These are phyloP conservation scores for Talaromyces marneffei DNA, from an alignment of 2,329 filamentous ascomycete species.

Conservation along the genomic window DNA sequence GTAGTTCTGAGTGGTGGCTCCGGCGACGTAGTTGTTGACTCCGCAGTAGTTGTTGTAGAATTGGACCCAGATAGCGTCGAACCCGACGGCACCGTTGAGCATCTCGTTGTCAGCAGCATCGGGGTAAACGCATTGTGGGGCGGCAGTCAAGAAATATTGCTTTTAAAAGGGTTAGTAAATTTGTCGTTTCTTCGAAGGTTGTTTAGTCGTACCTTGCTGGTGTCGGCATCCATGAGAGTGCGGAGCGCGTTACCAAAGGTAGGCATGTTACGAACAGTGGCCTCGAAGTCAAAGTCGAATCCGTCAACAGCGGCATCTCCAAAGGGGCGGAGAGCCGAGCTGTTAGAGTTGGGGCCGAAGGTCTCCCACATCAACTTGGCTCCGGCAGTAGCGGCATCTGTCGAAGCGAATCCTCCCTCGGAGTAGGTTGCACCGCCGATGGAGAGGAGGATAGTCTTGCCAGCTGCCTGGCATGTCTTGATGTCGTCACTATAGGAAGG, in stretches of 20 bases:
- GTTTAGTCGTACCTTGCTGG: slow-evolving; percentile 33
- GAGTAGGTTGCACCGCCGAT: slow-evolving; percentile 66
- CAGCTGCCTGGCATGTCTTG: slow-evolving; percentile 55
- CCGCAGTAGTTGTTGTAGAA: slow-evolving; percentile 68
- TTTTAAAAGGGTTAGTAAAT: neutral
- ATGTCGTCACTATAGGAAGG: slow-evolving; percentile 39
- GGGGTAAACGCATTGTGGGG: slow-evolving; percentile 64
- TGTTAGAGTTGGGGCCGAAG: slow-evolving; percentile 55
- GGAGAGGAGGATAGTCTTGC: slow-evolving; percentile 67
- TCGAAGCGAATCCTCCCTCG: slow-evolving; percentile 60
- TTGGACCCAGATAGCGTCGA: slow-evolving; percentile 60
- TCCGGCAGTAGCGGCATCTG: slow-evolving; percentile 47
- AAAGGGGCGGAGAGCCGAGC: slow-evolving; percentile 57
- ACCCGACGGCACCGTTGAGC: slow-evolving; percentile 49
- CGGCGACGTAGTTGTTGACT: slow-evolving; percentile 46
- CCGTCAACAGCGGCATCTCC: slow-evolving; percentile 62
- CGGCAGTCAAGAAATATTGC: slow-evolving; percentile 56
- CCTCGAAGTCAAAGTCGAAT: slow-evolving; percentile 72
- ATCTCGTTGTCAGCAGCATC: slow-evolving; percentile 55
- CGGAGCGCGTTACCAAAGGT: slow-evolving; percentile 57
- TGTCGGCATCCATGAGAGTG: slow-evolving; percentile 47
- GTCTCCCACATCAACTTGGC: slow-evolving; percentile 64
- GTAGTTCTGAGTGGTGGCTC: slow-evolving; percentile 47
- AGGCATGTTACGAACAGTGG: slow-evolving; percentile 53
- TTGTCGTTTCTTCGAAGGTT: neutral